Base-by-base conservation (phyloP, 495 filamentous ascomycete genomes). In the Symbiotaphrina buchneri region DNA sequence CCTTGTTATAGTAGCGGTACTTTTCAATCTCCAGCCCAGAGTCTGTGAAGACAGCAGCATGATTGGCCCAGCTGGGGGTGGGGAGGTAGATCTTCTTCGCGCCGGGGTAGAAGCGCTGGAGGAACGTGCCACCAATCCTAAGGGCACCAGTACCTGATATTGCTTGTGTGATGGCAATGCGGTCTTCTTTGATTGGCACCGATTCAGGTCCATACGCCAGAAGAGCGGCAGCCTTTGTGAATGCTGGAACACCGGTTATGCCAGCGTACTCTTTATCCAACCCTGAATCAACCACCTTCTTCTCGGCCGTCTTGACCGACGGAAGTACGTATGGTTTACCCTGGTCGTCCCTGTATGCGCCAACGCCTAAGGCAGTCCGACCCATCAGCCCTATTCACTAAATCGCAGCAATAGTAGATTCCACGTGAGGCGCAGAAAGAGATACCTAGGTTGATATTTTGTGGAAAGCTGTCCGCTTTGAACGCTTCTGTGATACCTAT, bases 1-100 rank as follows among this genome's bases (percentile, higher is more conserved):
- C 73, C 63, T 93, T 91, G 65, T 94, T 79, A 63, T 97, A 97
- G 69, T 97, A 97, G 42, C 79, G 63, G 64, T 97, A 97, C 58
- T 78, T 79, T 54, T 78, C 72, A 29, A 93, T 81, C 56, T 80
- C 66, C 32, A 97, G 63, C 21, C 79, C 74, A 13, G 79, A 78
- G 56, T 95, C 87, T 52, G 68, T 75, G 71, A 97, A 94, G 47
- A 97, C 78, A 39, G 85, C 83, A 43, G 66, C 74, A 61, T 97
- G 87, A 65, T 97, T 97, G 46, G 87, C 87, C 87, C 87, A 97
- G 52, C 81, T 92, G 17, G 87, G 87, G 33, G 62, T 82, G 20
- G 87, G 87, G 43, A 97, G 74, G 61, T 92, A 94, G 56, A 95
- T 75, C 47, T 71, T 81, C 72, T 93, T 97, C 37, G 63, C 65